Percentiles rank a stretch among this genome's conserved stretches.
Conservation (phyloP, 2,329 filamentous ascomycete genomes). For the Pseudogymnoascus sp. region DNA sequence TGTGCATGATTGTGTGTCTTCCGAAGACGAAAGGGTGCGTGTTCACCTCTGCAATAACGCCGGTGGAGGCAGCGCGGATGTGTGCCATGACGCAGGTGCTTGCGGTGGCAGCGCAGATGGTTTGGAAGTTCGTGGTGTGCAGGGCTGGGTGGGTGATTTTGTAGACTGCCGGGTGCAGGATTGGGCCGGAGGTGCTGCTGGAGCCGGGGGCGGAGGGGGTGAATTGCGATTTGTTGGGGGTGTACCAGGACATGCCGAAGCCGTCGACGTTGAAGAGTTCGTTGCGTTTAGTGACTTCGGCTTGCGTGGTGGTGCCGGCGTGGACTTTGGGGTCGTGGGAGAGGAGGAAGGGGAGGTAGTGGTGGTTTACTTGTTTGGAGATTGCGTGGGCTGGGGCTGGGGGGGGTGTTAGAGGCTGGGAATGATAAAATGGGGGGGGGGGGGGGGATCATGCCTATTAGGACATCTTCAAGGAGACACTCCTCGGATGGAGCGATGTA, state of each 20-base stretch:
- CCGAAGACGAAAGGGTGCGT: conserved; percentile 48
- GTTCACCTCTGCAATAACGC: conserved; percentile 39
- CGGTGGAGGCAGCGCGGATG: conserved; percentile 41
- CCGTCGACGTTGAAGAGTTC: conserved; percentile 46
- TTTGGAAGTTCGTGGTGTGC: conserved; percentile 45
- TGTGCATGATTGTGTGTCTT: conserved; percentile 47
- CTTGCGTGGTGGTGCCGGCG: conserved; percentile 31
- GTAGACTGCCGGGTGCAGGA: conserved; percentile 40
- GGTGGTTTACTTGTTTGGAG: conserved; percentile 39
- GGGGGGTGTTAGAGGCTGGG: background rate
- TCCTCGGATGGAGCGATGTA: conserved; percentile 44
- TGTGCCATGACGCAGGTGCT: conserved; percentile 43
- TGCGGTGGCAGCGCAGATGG: conserved; percentile 41
- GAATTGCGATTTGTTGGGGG: conserved; percentile 30
- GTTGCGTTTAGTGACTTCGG: conserved; percentile 40
- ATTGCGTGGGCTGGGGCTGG: conserved; percentile 32
- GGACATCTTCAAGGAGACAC: conserved; percentile 45
- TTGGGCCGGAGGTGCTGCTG: conserved; percentile 23
- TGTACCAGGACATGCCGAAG: conserved; percentile 47
- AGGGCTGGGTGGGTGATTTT: conserved; percentile 42
- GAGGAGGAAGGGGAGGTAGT: conserved; percentile 42
- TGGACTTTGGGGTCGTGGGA: conserved; percentile 35
- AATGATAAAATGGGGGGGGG: conserved; percentile 19
- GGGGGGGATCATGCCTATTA: conserved; percentile 34
- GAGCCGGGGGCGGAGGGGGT: conserved; percentile 22